Evolutionary conservation across 2,329 filamentous ascomycete species (phyloP).

Genomic region (Nemania sp.): DNA sequence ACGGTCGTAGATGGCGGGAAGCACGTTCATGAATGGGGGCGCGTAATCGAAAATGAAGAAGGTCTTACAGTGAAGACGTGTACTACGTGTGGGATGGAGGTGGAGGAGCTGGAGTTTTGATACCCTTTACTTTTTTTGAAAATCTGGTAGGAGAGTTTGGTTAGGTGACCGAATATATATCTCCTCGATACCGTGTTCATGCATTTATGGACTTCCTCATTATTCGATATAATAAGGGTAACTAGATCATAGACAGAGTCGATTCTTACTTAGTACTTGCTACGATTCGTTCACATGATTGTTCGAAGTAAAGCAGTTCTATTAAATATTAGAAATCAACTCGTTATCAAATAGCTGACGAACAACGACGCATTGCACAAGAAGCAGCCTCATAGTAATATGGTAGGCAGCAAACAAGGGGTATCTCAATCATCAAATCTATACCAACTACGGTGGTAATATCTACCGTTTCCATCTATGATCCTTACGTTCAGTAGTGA

Average conservation of each 20-base stretch:
- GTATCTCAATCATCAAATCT: constrained; percentile 14
- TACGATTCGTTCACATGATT: neutral
- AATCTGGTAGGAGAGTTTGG: neutral
- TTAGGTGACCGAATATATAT: neutral
- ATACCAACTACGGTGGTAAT: neutral
- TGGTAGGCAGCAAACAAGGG: neutral
- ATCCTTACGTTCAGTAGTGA: neutral
- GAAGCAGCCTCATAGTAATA: neutral
- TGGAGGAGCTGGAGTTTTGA: constrained; percentile 77
- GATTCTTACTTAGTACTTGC: neutral
- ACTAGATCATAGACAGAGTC: too few species aligned
- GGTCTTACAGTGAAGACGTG: constrained; percentile 87
- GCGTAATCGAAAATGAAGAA: constrained; percentile 74
- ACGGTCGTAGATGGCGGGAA: constrained; percentile 73
- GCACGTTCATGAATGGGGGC: constrained; percentile 91
- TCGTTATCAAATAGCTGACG: too few species aligned
- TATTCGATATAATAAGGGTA: too few species aligned
- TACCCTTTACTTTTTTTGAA: constrained; percentile 3
- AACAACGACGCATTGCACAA: neutral
- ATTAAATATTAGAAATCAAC: too few species aligned
- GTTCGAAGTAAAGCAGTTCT: too few species aligned
- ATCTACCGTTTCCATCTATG: neutral
- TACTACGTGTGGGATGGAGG: constrained; percentile 80
- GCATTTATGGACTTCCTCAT: too few species aligned
- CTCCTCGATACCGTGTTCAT: neutral